Base-by-base conservation (phyloP, 1,139 yeast species). In the Casaregolazyma lundiana region DNA sequence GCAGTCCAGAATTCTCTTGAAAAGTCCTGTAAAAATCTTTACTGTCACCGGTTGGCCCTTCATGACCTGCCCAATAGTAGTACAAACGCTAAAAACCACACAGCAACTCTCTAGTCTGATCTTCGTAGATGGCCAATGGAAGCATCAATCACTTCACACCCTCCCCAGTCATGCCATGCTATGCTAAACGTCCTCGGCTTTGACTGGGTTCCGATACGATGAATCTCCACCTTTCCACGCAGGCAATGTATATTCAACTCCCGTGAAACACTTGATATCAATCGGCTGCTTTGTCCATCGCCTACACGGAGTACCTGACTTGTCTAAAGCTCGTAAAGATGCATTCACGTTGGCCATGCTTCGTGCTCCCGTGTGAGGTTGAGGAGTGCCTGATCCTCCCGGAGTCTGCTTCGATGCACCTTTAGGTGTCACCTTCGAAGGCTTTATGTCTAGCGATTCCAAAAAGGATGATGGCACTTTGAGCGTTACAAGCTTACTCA, bases 221-320 rank as follows among this genome's bases (percentile, higher is more conserved):
- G n/a, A 20, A 30, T 32, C 45, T 13, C 49, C 58, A 16, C 72
- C 71, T 4, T 60, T 59, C 76, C 77, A 80, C 4, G 70, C 60
- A 6, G 62, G 60, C 51, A 78, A 67, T n/a, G 67, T 63, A 45
- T 76, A 73, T 51, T 71, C 71, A 57, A 73, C 76, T 9, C 86
- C 84, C 9, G 82, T 78, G 56, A 80, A 80, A n/a, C 81, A 74
- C 60, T 76, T 77, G 53, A 80, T 71, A 42, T 66, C 58, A 9
- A 71, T 55, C 1, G 76, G 73, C 45, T 68, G 66, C 56, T 77
- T 77, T 6, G 57, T 61, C 85, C 86, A 80, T 54, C 67, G 71
- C 47, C 75, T 69, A 34, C 71, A 69, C 18, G 78, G 76, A 45
- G 66, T 70, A 2, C 81, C 80, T 7, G 75, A 63, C 50, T 73